Evolutionary conservation across 2,329 filamentous ascomycete genomes (phyloP).

Genomic region (Berkeleyomyces rouxiae): DNA sequence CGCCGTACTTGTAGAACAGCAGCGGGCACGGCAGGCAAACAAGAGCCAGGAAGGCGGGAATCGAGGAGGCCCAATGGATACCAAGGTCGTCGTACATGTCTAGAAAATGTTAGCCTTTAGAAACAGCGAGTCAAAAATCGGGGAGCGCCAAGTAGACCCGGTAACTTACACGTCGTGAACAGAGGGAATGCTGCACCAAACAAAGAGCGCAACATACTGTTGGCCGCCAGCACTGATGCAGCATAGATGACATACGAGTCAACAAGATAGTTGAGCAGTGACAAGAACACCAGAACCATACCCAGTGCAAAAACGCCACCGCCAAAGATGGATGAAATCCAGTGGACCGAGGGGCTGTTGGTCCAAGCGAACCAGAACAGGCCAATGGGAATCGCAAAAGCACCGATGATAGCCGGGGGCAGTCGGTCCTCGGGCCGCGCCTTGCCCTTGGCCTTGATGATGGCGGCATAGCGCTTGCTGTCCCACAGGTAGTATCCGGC

Average conservation of each 20-base stretch:
- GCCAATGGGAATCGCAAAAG: slow-evolving; percentile 39
- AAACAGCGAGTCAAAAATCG: not conserved
- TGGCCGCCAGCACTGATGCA: slow-evolving; percentile 57
- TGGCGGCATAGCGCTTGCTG: slow-evolving; percentile 35
- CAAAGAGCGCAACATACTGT: slow-evolving; percentile 51
- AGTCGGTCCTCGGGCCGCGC: slow-evolving; percentile 49
- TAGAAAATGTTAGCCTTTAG: not conserved
- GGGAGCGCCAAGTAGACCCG: not conserved
- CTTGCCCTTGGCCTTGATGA: slow-evolving; percentile 32
- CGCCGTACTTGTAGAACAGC: slow-evolving; percentile 58
- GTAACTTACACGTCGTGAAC: slow-evolving; percentile 35
- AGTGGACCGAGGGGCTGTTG: slow-evolving; percentile 38
- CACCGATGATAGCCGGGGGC: slow-evolving; percentile 42
- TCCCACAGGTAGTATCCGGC: slow-evolving; percentile 35
- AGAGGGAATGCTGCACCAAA: slow-evolving; percentile 60
- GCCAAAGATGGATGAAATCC: slow-evolving; percentile 32
- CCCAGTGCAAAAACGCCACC: slow-evolving; percentile 36
- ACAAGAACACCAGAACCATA: slow-evolving; percentile 48
- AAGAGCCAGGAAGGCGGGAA: slow-evolving; percentile 59
- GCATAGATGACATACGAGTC: slow-evolving; percentile 61
- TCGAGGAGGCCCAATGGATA: slow-evolving; percentile 57
- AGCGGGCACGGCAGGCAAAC: slow-evolving; percentile 59
- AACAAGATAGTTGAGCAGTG: slow-evolving; percentile 49
- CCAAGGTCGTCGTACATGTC: slow-evolving; percentile 43
- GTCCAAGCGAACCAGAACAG: slow-evolving; percentile 54